Conservation (phyloP, 179 eudicot genomes). For the Spinacia oleracea region DNA sequence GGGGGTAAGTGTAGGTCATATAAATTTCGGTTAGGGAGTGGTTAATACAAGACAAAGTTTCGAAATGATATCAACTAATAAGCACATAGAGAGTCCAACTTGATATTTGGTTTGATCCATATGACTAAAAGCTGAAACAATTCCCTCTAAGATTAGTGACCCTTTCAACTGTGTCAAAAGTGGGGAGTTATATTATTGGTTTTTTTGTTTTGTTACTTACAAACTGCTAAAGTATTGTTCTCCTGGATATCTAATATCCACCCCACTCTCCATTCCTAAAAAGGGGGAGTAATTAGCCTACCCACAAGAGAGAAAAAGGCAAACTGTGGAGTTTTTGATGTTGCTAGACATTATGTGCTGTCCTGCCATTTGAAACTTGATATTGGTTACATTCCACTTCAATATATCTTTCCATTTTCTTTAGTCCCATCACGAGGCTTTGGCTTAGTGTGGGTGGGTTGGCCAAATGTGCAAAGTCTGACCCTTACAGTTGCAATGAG, state of each 20-base stretch:
- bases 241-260: neutral
- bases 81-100: neutral
- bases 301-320: neutral
- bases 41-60: neutral
- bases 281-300: neutral
- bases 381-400: neutral
- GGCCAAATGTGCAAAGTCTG: neutral
- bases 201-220: too few relatives aligned
- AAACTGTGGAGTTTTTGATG: neutral
- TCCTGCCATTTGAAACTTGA: neutral
- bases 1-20: neutral
- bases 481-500: neutral
- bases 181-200: neutral
- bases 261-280: neutral
- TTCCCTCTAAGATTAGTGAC: neutral
- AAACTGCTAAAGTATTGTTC: neutral
- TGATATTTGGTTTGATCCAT: constrained; percentile 2
- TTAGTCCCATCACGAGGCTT: neutral
- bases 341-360: neutral
- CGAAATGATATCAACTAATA: neutral
- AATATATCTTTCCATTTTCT: neutral
- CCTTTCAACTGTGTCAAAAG: neutral
- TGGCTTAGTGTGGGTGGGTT: neutral
- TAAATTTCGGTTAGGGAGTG: neutral
- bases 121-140: neutral